Conservation (phyloP, 169 alveolate genomes). For the Eimeria mitis region DNA sequence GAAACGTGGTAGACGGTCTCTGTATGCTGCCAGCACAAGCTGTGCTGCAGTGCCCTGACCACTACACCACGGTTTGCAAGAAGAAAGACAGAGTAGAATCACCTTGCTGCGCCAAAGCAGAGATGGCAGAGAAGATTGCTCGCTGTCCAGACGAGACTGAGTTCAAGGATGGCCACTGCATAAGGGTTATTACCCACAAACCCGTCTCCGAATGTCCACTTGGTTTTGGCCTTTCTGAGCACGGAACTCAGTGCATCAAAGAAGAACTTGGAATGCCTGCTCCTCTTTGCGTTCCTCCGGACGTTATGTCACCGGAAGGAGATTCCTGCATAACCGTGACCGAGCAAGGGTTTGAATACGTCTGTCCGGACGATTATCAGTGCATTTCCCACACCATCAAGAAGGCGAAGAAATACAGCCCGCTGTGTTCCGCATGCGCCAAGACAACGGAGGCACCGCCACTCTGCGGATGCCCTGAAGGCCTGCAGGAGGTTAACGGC, state of each 20-base stretch:
- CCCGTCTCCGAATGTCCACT: constrained; percentile 41
- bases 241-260: constrained; percentile 25
- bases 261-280: constrained; percentile 29
- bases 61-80: constrained; percentile 34
- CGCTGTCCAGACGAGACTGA: constrained; percentile 36
- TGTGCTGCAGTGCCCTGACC: constrained; percentile 36
- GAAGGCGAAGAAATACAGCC: constrained; percentile 68
- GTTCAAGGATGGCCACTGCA: constrained; percentile 35
- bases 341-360: constrained; percentile 47
- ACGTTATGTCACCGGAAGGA: constrained; percentile 46
- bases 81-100: constrained; percentile 27
- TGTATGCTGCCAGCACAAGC: constrained; percentile 29
- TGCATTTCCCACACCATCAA: constrained; percentile 16
- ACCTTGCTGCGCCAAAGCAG: constrained; percentile 57
- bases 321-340: constrained; percentile 27
- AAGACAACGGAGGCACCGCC: constrained; percentile 55
- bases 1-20: constrained; percentile 63
- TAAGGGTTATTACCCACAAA: constrained; percentile 27
- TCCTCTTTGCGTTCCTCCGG: constrained; percentile 36
- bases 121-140: constrained; percentile 52
- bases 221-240: constrained; percentile 18
- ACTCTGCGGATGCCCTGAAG: constrained; percentile 50
- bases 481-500: constrained; percentile 37
- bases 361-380: constrained; percentile 47
- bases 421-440: constrained; percentile 65